These are phyloP conservation scores for Xylaria sp. DNA, from an alignment of 2,329 filamentous ascomycete genomes.

Conservation along the genomic window DNA sequence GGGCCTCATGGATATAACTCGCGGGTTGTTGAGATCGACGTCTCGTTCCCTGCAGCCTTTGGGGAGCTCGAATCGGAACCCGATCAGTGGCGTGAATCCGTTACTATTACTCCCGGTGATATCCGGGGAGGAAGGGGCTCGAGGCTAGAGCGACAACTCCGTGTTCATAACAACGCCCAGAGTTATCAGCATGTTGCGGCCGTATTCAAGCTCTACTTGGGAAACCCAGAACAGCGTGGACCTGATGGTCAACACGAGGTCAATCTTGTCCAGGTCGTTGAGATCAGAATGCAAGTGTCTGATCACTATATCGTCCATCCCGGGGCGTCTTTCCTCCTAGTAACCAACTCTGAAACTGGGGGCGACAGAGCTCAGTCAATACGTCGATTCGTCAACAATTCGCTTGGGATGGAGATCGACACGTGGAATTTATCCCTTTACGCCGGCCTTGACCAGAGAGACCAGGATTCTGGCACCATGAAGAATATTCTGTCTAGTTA, in stretches of 20 bases:
- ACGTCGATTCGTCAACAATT: conserved; percentile 26
- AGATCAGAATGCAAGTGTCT: conserved; percentile 27
- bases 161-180: conserved; percentile 26
- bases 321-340: conserved; percentile 26
- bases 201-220: conserved; percentile 26
- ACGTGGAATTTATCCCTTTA: conserved; percentile 30
- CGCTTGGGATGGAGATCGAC: conserved; percentile 26
- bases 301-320: conserved; percentile 20
- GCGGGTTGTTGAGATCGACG: conserved; percentile 23
- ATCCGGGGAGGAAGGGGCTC: conserved; percentile 15
- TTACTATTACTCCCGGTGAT: conserved; percentile 16
- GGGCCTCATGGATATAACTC: conserved; percentile 22
- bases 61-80: conserved; percentile 28
- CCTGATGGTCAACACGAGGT: conserved; percentile 20
- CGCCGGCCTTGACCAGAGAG: conserved; percentile 14
- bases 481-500: conserved; percentile 19
- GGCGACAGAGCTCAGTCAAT: conserved; percentile 25
- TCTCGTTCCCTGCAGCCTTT: conserved; percentile 25
- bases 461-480: conserved; percentile 17
- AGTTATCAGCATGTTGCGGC: conserved; percentile 28
- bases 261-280: conserved; percentile 28
- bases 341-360: conserved; percentile 26
- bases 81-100: conserved; percentile 23
- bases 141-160: conserved; percentile 13
- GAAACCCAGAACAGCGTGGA: conserved; percentile 16